Base-by-base conservation (phyloP, 768 basidiomycete species). In the Agaricus subrufescens region DNA sequence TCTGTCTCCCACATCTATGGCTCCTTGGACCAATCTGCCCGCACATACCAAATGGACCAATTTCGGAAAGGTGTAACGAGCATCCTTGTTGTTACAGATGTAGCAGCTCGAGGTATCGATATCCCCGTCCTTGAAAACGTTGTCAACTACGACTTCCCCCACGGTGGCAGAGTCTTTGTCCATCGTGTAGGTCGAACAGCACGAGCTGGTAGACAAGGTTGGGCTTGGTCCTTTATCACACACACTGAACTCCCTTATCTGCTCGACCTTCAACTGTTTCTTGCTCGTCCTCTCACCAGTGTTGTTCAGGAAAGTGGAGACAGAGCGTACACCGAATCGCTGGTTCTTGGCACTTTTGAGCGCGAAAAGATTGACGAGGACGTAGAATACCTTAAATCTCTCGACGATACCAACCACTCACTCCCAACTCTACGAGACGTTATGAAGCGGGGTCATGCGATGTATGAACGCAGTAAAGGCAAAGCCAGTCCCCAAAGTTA, bases 111-210 rank as follows among this genome's bases (percentile, higher is more conserved):
- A 61, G 97, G 97, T 64, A 93, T 99, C 62, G 97, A 99, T 72
- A 95, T 99, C 34, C 97, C 97, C 4, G 80, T 98, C 40, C 80
- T 99, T 59, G 93, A 95, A 67, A 91, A 98, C 66, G 97, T 99
- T 34, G 78, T 99, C 69, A 99, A 99, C 69, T 99, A 95, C 69
- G 97, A 99, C 64, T 98, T 99, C 62, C 97, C 97, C 0, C 89
- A 93, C 57, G 93, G 95, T 25, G 85, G 94, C 1, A 78, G 95
- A 55, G 86, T 97, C 10, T 99, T 98, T 62, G 86, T 99, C 0
- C 97, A 99, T 70, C 90, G 97, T 56, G 96, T 98, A 25, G 97
- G 97, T 46, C 84, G 97, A 57, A 98, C 97, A 4, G 97, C 97
- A 5, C 83, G 97, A 65, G 96, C 96, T 1, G 97, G 97, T 12